Evolutionary conservation across 768 basidiomycete genomes (phyloP), one percentile per base, ranked within the genome.

Genomic region (Leccinellum rugosiceps): DNA sequence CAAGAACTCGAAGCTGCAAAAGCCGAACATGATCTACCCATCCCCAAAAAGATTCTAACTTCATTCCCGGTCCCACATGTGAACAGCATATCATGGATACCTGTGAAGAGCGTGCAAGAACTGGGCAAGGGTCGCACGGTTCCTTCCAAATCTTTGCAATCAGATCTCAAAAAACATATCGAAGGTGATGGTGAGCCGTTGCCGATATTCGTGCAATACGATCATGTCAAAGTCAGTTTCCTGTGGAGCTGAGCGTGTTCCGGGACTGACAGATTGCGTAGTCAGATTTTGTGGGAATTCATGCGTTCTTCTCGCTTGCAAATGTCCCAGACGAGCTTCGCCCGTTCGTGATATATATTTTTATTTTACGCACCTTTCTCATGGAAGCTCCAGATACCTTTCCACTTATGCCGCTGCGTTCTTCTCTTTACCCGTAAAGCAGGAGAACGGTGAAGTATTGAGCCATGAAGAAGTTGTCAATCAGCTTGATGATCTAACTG

Each of bases 21-120:
- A 74, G 80, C 81, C 21, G 91, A 94, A 67, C 90, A 98, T 68
- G 90, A 90, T 56, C 75, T 74, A 58, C 84, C 87, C 14, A 93
- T 98, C 43, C 96, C 97, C 3, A 75, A 77, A 14, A 85, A 91
- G 25, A 79, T 98, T 58, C 73, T 99, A 32, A 88, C 85, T 2
- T 77, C 81, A 14, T 98, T 98, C 80, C 88, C 88, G n/a, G 85
- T 98, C 26, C 96, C 95, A 0, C 84, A 90, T 64, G 92, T 96
- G 38, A 87, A 88, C 68, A 88, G 83, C 57, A 95, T 99, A 63
- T 85, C 88, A 7, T 98, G 95, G 93, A 94, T 98, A 56, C 86
- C 90, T 3, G 84, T 87, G 4, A 77, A 85, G 63, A 87, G 79
- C 28, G 69, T 76, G 35, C 88, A 89, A 69, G 87, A 92, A 68